Conservation (phyloP, 139 green algal species). For the Zygnema circumcarinatum region DNA sequence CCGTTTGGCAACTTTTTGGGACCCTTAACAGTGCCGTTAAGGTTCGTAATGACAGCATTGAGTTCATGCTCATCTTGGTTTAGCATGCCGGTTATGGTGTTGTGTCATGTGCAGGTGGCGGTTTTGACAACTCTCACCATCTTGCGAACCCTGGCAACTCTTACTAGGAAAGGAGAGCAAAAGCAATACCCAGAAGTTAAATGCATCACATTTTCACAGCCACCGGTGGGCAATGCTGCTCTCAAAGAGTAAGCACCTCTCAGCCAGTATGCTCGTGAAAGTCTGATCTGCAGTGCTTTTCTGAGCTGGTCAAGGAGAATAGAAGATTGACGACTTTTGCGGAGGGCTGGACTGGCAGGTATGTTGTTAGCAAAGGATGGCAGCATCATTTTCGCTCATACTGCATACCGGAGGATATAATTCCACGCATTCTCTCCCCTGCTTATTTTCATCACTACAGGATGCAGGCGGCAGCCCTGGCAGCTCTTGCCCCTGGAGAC, state of each 20-base stretch:
- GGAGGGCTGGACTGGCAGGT: too few relatives aligned
- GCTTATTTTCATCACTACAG: conserved; percentile 37
- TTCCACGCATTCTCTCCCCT: conserved; percentile 27
- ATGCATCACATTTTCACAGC: conserved; percentile 48
- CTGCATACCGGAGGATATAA: conserved; percentile 33
- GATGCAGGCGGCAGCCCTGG: neutral
- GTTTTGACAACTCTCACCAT: conserved; percentile 27
- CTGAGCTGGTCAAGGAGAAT: too few relatives aligned
- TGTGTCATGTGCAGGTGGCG: conserved; percentile 13
- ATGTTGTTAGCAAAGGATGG: too few relatives aligned
- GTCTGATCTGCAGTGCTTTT: too few relatives aligned
- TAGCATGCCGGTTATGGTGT: neutral
- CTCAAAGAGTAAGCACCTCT: conserved; percentile 27
- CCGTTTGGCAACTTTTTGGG: too few relatives aligned
- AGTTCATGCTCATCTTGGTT: too few relatives aligned
- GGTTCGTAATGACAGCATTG: too few relatives aligned
- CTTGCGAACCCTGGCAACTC: neutral
- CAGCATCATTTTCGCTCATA: conserved; percentile 18
- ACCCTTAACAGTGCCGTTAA: too few relatives aligned
- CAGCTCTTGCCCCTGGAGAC: neutral
- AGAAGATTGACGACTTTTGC: too few relatives aligned
- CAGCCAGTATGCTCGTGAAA: too few relatives aligned
- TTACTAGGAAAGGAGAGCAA: neutral
- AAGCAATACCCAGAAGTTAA: neutral
- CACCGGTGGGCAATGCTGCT: conserved; percentile 39